These are phyloP conservation scores for Psilocybe sp. DNA, from an alignment of 768 basidiomycete species.

Conservation along the genomic window DNA sequence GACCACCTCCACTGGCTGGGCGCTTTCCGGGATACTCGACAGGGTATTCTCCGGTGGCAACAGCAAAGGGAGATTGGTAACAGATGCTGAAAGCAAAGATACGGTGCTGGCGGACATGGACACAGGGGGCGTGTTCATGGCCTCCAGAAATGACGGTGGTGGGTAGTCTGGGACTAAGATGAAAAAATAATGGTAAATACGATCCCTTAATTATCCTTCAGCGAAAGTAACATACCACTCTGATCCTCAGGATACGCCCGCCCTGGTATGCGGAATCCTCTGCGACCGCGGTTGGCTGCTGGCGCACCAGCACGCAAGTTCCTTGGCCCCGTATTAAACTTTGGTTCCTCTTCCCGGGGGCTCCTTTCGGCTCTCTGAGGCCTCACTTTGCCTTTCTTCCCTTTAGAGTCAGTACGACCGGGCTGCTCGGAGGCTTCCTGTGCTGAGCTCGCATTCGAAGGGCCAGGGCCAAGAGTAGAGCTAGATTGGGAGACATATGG, in stretches of 20 bases:
- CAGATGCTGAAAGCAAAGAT: constrained; percentile 28
- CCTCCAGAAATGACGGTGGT: constrained; percentile 76
- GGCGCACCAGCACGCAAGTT: constrained; percentile 23
- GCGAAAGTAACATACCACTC: constrained; percentile 17
- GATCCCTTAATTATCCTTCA: background rate
- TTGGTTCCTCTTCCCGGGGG: constrained; percentile 41
- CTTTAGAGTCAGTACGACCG: constrained; percentile 35
- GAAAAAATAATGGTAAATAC: background rate
- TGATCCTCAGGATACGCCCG: constrained; percentile 25
- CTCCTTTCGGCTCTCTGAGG: constrained; percentile 37
- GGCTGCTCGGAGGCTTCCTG: constrained; percentile 50
- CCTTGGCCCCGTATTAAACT: constrained; percentile 42
- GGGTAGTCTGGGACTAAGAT: constrained; percentile 55
- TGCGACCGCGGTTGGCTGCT: constrained; percentile 19
- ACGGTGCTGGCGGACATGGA: constrained; percentile 38
- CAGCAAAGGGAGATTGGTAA: constrained; percentile 9
- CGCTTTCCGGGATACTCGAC: background rate
- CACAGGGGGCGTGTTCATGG: constrained; percentile 44
- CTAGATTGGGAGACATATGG: constrained; percentile 36
- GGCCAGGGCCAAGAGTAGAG: constrained; percentile 7
- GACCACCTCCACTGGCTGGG: too few relatives aligned
- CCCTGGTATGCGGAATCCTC: constrained; percentile 18
- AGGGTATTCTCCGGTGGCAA: constrained; percentile 19
- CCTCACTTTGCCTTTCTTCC: constrained; percentile 35
- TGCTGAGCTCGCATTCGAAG: constrained; percentile 38